phyloP scores from a whole-genome alignment of 2,329 filamentous ascomycete species.

The Aspergillus eucalypticola region DNA sequence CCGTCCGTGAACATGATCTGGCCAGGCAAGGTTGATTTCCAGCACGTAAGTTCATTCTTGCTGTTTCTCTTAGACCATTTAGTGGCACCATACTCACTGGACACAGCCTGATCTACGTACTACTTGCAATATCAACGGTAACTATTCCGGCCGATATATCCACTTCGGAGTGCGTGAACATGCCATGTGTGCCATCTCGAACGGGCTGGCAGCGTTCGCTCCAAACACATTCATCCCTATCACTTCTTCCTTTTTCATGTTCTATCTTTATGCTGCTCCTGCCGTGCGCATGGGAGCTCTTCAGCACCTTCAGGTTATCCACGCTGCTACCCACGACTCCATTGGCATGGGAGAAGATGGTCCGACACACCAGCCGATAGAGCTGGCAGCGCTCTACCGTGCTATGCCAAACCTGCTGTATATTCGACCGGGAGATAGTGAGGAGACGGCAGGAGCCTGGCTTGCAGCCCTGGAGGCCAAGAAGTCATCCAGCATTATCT shows the following conservation, averaged over 20 bases:
- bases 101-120: slow-evolving; percentile 30
- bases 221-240: slow-evolving; percentile 59
- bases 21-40: slow-evolving; percentile 54
- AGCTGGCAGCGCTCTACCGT: slow-evolving; percentile 58
- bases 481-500: slow-evolving; percentile 46
- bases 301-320: slow-evolving; percentile 57
- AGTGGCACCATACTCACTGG: slow-evolving; percentile 8
- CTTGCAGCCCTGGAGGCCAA: slow-evolving; percentile 43
- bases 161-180: slow-evolving; percentile 64
- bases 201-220: slow-evolving; percentile 63
- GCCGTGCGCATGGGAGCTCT: slow-evolving; percentile 63
- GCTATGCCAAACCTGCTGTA: slow-evolving; percentile 65
- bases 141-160: slow-evolving; percentile 53
- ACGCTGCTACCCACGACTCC: slow-evolving; percentile 63
- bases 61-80: neutral
- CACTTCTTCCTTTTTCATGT: slow-evolving; percentile 65
- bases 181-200: slow-evolving; percentile 76
- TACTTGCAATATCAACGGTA: slow-evolving; percentile 47
- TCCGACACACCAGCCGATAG: slow-evolving; percentile 64
- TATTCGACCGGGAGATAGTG: slow-evolving; percentile 60
- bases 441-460: slow-evolving; percentile 55
- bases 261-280: slow-evolving; percentile 60
- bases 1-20: slow-evolving; percentile 60
- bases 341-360: slow-evolving; percentile 63
- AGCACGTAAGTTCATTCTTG: slow-evolving; percentile 41